Conservation (phyloP, 257 asterid genomes). For the Nicotiana obtusifolia region DNA sequence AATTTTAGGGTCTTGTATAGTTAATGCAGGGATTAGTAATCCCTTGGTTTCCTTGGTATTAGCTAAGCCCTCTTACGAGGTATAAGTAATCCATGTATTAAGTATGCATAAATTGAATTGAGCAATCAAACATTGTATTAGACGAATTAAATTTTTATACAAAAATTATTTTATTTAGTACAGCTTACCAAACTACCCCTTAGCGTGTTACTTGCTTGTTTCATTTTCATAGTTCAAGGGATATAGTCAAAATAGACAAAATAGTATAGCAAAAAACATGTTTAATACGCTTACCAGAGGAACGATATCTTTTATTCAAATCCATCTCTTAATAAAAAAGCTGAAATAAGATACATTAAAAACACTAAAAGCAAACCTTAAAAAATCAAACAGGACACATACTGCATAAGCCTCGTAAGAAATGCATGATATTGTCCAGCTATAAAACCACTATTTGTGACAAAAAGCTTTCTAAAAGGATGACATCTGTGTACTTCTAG, state of each 20-base stretch:
- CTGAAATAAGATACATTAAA: neutral
- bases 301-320: neutral
- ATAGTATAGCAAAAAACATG: neutral
- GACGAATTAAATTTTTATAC: no score
- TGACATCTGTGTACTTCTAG: constrained; percentile 23
- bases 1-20: no score
- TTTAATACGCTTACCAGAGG: neutral
- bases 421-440: neutral
- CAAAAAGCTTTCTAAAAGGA: constrained; percentile 17
- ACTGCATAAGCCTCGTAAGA: neutral
- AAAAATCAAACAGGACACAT: neutral
- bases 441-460: neutral
- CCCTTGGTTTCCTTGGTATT: no score
- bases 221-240: neutral
- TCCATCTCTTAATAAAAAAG: neutral
- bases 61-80: no score
- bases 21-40: no score
- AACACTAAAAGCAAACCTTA: neutral
- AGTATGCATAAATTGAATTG: no score
- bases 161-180: no score
- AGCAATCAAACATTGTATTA: no score
- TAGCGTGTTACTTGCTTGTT: neutral
- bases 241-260: neutral
- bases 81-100: no score
- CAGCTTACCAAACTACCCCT: no score